Evolutionary conservation across 1,284 basidiomycete species (phyloP).

Genomic region (Coniferiporia sulphurascens): DNA sequence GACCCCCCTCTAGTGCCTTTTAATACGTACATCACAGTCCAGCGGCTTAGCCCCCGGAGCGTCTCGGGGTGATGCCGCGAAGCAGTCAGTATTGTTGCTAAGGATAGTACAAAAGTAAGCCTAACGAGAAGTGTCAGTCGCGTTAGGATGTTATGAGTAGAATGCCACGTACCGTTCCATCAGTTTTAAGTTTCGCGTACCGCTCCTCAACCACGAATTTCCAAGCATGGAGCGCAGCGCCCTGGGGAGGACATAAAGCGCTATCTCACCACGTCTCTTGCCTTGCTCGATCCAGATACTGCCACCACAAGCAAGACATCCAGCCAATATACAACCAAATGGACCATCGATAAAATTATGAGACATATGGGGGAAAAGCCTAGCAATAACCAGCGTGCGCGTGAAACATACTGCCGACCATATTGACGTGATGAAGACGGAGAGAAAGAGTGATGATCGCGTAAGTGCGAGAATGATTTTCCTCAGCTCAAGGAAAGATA

Average conservation of each 20-base stretch:
- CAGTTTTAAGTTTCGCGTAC: constrained; percentile 34
- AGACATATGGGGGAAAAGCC: constrained; percentile 56
- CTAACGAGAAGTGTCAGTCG: constrained; percentile 21
- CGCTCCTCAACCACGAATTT: constrained; percentile 44
- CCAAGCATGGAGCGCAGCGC: constrained; percentile 60
- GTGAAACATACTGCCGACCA: constrained; percentile 66
- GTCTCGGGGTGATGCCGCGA: constrained; percentile 55
- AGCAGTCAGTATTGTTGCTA: constrained; percentile 60
- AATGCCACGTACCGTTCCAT: constrained; percentile 46
- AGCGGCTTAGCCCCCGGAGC: constrained; percentile 65
- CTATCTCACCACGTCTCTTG: constrained; percentile 66
- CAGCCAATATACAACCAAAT: constrained; percentile 57
- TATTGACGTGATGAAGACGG: constrained; percentile 63
- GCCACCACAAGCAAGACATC: constrained; percentile 65
- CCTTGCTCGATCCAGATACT: constrained; percentile 75
- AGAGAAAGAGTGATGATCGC: constrained; percentile 66
- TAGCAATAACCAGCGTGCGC: constrained; percentile 58
- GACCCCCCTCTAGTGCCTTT: constrained; percentile 41
- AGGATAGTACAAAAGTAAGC: constrained; percentile 52
- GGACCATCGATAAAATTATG: constrained; percentile 77
- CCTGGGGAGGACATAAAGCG: constrained; percentile 68
- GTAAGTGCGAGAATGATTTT: constrained; percentile 43
- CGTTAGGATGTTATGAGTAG: constrained; percentile 24
- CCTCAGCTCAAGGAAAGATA: constrained; percentile 37
- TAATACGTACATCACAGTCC: constrained; percentile 61